These are phyloP conservation scores for Kwoniella mangroviensis DNA, from an alignment of 768 basidiomycete genomes.

Conservation along the genomic window DNA sequence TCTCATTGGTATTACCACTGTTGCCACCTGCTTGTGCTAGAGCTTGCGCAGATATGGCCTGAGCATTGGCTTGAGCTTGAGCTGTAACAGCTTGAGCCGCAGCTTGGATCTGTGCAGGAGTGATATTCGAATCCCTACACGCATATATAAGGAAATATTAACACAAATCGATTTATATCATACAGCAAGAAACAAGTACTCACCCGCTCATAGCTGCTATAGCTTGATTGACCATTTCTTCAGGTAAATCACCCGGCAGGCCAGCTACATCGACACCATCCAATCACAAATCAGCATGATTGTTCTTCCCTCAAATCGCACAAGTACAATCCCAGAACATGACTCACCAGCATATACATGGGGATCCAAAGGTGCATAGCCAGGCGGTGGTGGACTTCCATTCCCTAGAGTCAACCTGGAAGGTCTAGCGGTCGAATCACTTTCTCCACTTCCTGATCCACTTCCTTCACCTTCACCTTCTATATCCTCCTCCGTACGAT, in stretches of 20 bases:
- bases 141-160: background rate
- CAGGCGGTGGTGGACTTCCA: slow-evolving; percentile 52
- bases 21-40: background rate
- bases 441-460: slow-evolving; percentile 43
- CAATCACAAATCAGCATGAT: background rate
- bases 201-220: slow-evolving; percentile 64
- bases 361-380: slow-evolving; percentile 55
- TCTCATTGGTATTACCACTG: background rate
- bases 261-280: slow-evolving; percentile 67
- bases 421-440: slow-evolving; percentile 46
- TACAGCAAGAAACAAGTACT: background rate
- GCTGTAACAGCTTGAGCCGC: slow-evolving; percentile 11
- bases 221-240: slow-evolving; percentile 87
- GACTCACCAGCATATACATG: slow-evolving; percentile 49
- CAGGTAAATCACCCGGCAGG: slow-evolving; percentile 89
- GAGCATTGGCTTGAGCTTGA: slow-evolving; percentile 8
- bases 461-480: slow-evolving; percentile 27
- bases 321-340: too few species aligned
- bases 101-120: slow-evolving; percentile 9
- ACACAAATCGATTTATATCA: background rate
- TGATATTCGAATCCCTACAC: slow-evolving; percentile 9
- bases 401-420: slow-evolving; percentile 7
- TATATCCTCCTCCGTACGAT: slow-evolving; percentile 25
- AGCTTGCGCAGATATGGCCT: background rate
- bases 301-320: too few species aligned